Evolutionary conservation across 1,139 yeast genomes (phyloP).

Genomic region (Blastobotrys persicus): DNA sequence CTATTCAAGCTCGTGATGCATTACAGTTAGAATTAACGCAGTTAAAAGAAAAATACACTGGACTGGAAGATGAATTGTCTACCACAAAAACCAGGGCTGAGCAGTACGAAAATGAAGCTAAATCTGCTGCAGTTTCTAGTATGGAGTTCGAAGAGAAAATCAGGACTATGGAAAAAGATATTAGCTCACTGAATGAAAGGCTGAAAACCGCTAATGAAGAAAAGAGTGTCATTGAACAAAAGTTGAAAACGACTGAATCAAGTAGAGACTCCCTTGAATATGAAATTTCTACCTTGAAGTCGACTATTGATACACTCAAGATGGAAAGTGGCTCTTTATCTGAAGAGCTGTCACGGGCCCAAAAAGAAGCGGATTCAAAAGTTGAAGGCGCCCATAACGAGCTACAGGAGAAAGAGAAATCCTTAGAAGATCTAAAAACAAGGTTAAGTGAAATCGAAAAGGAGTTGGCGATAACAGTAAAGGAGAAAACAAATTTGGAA

Average conservation of each 20-base stretch:
- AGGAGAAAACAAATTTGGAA: conserved; percentile 8
- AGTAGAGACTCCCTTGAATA: not conserved
- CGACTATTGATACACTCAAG: not conserved
- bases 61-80: not conserved
- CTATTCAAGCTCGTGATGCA: not conserved
- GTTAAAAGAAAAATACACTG: not conserved
- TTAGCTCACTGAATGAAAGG: conserved; percentile 45
- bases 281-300: not conserved
- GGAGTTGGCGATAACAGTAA: conserved; percentile 5
- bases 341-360: not conserved
- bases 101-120: conserved; percentile 4
- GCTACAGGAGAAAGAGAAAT: conserved; percentile 9
- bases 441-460: conserved; percentile 6
- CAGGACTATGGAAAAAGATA: conserved; percentile 27
- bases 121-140: conserved; percentile 7
- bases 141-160: conserved; percentile 23
- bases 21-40: not conserved
- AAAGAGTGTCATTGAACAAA: not conserved
- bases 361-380: conserved; percentile 3
- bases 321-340: not conserved
- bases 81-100: conserved; percentile 5
- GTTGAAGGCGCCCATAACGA: not conserved
- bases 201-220: conserved; percentile 31
- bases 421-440: not conserved
- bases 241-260: not conserved